Evolutionary conservation across 331 rosid genomes (phyloP), one percentile per base, ranked within the genome.

Genomic region (Quercus tomentella): DNA sequence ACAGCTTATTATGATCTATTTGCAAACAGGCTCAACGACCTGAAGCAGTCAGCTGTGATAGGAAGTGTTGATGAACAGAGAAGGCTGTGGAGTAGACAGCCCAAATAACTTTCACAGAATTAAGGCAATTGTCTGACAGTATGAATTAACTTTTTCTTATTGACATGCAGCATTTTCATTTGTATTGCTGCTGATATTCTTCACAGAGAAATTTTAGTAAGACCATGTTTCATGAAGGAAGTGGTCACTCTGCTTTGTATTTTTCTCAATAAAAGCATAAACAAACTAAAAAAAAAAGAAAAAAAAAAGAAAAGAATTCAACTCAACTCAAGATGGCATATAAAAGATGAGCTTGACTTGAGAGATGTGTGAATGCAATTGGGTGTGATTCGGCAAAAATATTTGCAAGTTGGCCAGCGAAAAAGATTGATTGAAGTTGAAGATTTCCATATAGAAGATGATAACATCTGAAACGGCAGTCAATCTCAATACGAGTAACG

Each of bases 21-120:
- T 81, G 89, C 92, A 58, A 77, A 86, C 7, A 84, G 83, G 80
- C 91, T 90, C 11, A 86, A 94, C 56, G 85, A 87, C 62, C 18
- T n/a, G 73, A 88, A 76, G 65, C 97, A 91, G 77, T 80, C 93
- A 43, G 96, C 98, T 73, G 89, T 87, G 72, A 25, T 96, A 20
- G 90, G 89, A 84, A 90, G 97, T 86, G 90, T 87, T 72, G 79
- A 84, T 67, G 93, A 87, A 70, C 97, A 93, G 71, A 87, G 16
- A 67, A 81, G 78, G 73, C 80, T 74, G 82, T 95, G 97, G 97
- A 68, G 82, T 55, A 86, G 73, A 61, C 90, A 83, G 1, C 77
- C 41, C 17, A 79, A 79, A 23, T 57, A 25, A 73, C 33, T 82
- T 49, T 63, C 17, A 63, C 30, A 33, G 45, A 69, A 28, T 68